phyloP scores from a whole-genome alignment of 768 basidiomycete genomes.

The Pleurotus platypus region DNA sequence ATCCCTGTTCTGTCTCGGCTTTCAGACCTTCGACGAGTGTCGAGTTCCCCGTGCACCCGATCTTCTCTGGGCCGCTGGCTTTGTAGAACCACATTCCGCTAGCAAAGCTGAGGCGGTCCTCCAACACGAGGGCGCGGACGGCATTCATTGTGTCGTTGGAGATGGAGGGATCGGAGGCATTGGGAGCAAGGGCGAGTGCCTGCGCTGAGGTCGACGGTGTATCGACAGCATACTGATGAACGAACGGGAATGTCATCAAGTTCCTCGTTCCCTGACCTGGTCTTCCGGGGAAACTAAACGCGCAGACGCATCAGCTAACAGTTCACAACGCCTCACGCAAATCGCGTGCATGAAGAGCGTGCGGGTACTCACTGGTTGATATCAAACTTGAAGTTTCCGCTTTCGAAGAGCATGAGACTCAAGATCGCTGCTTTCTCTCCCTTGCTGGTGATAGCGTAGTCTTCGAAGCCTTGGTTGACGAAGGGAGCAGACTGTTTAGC shows the following conservation, averaged over 20 bases:
- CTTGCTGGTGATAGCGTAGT: constrained; percentile 12
- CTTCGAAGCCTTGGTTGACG: constrained; percentile 16
- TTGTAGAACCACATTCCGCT: constrained; percentile 23
- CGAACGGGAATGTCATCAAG: constrained; percentile 19
- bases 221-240: constrained; percentile 21
- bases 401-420: constrained; percentile 19
- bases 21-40: constrained; percentile 16
- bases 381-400: constrained; percentile 17
- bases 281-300: constrained; percentile 11
- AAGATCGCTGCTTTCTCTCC: constrained; percentile 20
- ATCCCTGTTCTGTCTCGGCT: constrained; percentile 14
- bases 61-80: constrained; percentile 12
- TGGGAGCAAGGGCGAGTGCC: constrained; percentile 13
- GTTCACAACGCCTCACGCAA: neutral
- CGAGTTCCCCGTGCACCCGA: constrained; percentile 14
- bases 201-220: constrained; percentile 12
- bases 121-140: constrained; percentile 16
- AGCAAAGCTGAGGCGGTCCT: constrained; percentile 18
- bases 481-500: constrained; percentile 20
- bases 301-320: neutral
- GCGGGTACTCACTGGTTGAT: constrained; percentile 17
- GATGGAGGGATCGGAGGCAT: neutral
- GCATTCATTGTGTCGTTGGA: constrained; percentile 14
- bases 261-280: constrained; percentile 22
- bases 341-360: too few relatives aligned